These are phyloP conservation scores for Pyrus betulifolia DNA, from an alignment of 306 rosid genomes.

Conservation along the genomic window DNA sequence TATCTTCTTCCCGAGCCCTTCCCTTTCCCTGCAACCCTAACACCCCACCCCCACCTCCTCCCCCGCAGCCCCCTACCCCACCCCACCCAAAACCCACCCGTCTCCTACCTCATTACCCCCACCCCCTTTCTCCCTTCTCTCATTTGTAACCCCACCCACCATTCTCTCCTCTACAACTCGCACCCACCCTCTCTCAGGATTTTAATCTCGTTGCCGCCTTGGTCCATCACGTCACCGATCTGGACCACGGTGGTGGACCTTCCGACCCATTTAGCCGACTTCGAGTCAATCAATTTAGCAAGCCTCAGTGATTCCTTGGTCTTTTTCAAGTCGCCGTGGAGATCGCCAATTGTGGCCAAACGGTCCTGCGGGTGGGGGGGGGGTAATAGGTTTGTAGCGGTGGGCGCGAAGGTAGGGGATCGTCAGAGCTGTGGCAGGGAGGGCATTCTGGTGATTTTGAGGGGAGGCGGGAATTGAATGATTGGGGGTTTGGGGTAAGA, in stretches of 20 bases:
- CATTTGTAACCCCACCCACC: too few relatives aligned
- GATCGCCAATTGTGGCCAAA: conserved; percentile 67
- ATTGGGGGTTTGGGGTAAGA: conserved; percentile 3
- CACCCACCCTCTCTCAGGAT: too few relatives aligned
- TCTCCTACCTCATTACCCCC: too few relatives aligned
- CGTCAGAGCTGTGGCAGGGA: background rate
- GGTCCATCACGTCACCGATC: conserved; percentile 46
- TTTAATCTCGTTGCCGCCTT: too few relatives aligned
- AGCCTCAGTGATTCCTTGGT: conserved; percentile 60
- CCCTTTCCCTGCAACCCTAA: too few relatives aligned
- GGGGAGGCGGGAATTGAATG: background rate
- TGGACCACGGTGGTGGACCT: conserved; percentile 76
- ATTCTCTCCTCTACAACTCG: too few relatives aligned
- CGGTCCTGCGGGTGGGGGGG: conserved; percentile 20
- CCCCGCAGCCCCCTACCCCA: too few relatives aligned
- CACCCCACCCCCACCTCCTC: too few relatives aligned
- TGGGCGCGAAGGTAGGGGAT: background rate
- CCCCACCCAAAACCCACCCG: too few relatives aligned
- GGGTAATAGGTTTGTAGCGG: conserved; percentile 43
- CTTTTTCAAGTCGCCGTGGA: conserved; percentile 87
- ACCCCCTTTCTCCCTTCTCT: too few relatives aligned
- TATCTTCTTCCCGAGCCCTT: too few relatives aligned
- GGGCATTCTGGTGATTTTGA: background rate
- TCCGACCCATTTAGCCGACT: conserved; percentile 49
- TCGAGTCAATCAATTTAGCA: conserved; percentile 50